These are phyloP conservation scores for Lactarius trivialis DNA, from an alignment of 768 basidiomycete genomes.

Conservation along the genomic window DNA sequence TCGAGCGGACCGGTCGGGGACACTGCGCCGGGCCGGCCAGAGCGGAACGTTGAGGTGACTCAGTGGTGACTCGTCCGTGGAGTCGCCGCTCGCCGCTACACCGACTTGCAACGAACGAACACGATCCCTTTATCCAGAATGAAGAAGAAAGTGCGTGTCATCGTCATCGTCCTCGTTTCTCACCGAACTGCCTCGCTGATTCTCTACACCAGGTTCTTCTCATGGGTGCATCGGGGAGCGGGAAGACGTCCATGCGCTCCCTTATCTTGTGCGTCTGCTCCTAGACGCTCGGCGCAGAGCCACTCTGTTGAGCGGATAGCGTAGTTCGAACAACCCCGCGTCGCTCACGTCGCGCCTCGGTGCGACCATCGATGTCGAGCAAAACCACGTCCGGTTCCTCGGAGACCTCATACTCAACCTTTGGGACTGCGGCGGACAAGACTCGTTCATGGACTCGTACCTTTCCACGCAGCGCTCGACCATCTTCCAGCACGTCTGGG, in stretches of 20 bases:
- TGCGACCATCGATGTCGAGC: slow-evolving; percentile 96
- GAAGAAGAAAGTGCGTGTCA: slow-evolving; percentile 36
- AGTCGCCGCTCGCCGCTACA: not conserved
- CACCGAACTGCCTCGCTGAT: not conserved
- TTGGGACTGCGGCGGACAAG: slow-evolving; percentile 99
- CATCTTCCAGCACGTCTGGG: slow-evolving; percentile 94
- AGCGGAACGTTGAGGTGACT: not conserved
- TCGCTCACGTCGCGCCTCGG: slow-evolving; percentile 86
- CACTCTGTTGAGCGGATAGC: slow-evolving; percentile 18
- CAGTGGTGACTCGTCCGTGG: no score
- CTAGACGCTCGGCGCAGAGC: slow-evolving; percentile 8
- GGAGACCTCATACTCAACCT: slow-evolving; percentile 93
- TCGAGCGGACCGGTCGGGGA: no score
- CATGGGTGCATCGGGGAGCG: slow-evolving; percentile 95
- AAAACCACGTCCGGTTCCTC: slow-evolving; percentile 94
- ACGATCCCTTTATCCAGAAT: slow-evolving; percentile 18
- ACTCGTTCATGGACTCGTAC: slow-evolving; percentile 97
- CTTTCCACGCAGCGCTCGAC: slow-evolving; percentile 86
- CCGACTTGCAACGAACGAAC: not conserved
- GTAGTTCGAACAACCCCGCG: slow-evolving; percentile 92
- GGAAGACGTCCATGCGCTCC: slow-evolving; percentile 97
- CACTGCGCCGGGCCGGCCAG: no score
- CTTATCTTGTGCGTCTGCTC: slow-evolving; percentile 85
- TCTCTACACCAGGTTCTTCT: slow-evolving; percentile 68
- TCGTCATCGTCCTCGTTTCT: not conserved